phyloP scores from a whole-genome alignment of 2,329 filamentous ascomycete species.

The Claviceps quebecensis region DNA sequence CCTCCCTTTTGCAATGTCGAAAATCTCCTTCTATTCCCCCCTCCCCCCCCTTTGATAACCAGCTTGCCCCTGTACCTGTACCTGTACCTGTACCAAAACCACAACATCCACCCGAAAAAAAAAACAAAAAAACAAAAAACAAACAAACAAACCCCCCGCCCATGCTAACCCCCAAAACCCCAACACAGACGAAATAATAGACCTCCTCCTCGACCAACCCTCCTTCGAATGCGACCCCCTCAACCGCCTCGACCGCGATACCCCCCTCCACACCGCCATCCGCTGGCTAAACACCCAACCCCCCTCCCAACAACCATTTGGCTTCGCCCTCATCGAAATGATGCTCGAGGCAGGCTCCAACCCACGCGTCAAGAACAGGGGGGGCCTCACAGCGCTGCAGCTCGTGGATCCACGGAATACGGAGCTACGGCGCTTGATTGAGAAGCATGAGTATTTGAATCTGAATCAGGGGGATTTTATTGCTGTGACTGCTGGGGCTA shows the following conservation, averaged over 20 bases:
- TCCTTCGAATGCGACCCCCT: slow-evolving; percentile 74
- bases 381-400: slow-evolving; percentile 55
- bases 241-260: slow-evolving; percentile 59
- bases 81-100: too few species aligned
- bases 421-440: slow-evolving; percentile 46
- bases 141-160: too few species aligned
- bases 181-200: slow-evolving; percentile 58
- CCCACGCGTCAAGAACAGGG: slow-evolving; percentile 51
- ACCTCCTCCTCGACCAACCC: slow-evolving; percentile 69
- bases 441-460: slow-evolving; percentile 54
- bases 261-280: slow-evolving; percentile 65
- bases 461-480: slow-evolving; percentile 47
- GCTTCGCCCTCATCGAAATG: slow-evolving; percentile 57
- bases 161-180: background rate
- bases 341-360: slow-evolving; percentile 65
- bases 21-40: too few species aligned
- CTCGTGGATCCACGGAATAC: slow-evolving; percentile 59
- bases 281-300: slow-evolving; percentile 60
- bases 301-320: slow-evolving; percentile 48
- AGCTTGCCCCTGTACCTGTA: too few species aligned
- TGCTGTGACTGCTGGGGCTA: slow-evolving; percentile 12
- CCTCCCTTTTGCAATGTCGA: too few species aligned
- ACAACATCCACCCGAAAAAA: too few species aligned
- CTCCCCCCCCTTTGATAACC: too few species aligned
- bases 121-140: background rate